Base-by-base conservation (phyloP, 768 basidiomycete species). In the Tulasnella sp. region DNA sequence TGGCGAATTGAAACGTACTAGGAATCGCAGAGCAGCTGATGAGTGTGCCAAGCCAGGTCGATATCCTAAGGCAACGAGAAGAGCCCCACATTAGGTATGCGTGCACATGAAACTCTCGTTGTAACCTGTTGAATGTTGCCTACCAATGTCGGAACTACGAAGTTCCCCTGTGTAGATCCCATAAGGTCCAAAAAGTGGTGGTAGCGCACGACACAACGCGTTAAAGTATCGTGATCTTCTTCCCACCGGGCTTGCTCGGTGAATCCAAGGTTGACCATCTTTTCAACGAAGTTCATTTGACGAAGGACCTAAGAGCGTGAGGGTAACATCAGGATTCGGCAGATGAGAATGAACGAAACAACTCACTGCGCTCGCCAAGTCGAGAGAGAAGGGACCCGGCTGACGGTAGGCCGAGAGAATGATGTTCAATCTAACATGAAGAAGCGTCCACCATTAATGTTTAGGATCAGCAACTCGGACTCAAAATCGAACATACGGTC, bases 401-500 rank as follows among this genome's bases (percentile, higher is more conserved):
- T n/a, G n/a, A n/a, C n/a, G n/a, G n/a, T n/a, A n/a, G n/a, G n/a
- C n/a, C 14, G 44, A 46, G 6, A 46, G 14, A 14, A 46, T 20
- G 14, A 46, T 20, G 28, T 34, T 31, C 34, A 54, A 34, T 14
- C 46, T 46, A 2, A 92, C 91, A 4, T 91, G 90, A 91, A 3
- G 6, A 37, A 92, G 90, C 83, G 18, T 46, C 11, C 18, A 20
- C 11, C 46, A 4, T 12, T 11, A 46, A 11, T 20, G 3, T 46
- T 20, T 20, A 2, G 46, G 18, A 46, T 20, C 11, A 2, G 46
- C 18, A 46, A 2, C 46, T 11, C 46, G 14, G 9, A 14, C 11
- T 46, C 46, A 20, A 20, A 11, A 12, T 14, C 18, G 46, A 14
- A 77, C 77, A 1, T 46, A 76, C 75, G 40, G 20, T 18, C 50